Conservation (phyloP, 441 rosid genomes). For the Macaranga tanarius region DNA sequence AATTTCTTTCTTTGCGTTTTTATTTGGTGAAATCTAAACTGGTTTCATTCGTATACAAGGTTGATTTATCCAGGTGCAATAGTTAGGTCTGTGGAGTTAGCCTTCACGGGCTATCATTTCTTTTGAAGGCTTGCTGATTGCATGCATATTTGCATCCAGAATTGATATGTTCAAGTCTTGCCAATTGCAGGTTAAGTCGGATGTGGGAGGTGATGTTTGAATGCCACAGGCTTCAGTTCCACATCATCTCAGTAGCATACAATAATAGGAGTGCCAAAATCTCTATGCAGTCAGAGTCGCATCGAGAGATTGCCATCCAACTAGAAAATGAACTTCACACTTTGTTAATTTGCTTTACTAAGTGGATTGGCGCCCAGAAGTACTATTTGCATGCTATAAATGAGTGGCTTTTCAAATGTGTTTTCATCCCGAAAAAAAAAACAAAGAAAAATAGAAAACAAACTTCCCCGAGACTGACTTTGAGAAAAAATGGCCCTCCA, state of each 20-base stretch:
- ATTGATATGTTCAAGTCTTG: slow-evolving; percentile 4
- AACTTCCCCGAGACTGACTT: slow-evolving; percentile 10
- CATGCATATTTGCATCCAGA: neutral
- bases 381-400: slow-evolving; percentile 63
- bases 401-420: slow-evolving; percentile 74
- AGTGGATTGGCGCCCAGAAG: slow-evolving; percentile 81
- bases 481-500: slow-evolving; percentile 62
- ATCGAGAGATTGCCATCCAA: slow-evolving; percentile 55
- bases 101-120: neutral
- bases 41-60: neutral
- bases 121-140: neutral
- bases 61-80: neutral
- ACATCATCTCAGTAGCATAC: slow-evolving; percentile 51
- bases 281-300: slow-evolving; percentile 60
- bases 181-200: slow-evolving; percentile 65
- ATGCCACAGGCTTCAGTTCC: slow-evolving; percentile 79
- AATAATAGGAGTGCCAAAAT: slow-evolving; percentile 46
- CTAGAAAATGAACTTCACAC: slow-evolving; percentile 64
- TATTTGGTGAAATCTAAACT: no score
- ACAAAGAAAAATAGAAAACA: slow-evolving; percentile 40
- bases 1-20: no score
- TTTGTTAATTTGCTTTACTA: slow-evolving; percentile 61
- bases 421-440: slow-evolving; percentile 32
- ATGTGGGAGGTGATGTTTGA: slow-evolving; percentile 97
- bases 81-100: neutral